Evolutionary conservation across 371 early-diverging fungal genomes (phyloP).

Genomic region (Mortierella sp.): DNA sequence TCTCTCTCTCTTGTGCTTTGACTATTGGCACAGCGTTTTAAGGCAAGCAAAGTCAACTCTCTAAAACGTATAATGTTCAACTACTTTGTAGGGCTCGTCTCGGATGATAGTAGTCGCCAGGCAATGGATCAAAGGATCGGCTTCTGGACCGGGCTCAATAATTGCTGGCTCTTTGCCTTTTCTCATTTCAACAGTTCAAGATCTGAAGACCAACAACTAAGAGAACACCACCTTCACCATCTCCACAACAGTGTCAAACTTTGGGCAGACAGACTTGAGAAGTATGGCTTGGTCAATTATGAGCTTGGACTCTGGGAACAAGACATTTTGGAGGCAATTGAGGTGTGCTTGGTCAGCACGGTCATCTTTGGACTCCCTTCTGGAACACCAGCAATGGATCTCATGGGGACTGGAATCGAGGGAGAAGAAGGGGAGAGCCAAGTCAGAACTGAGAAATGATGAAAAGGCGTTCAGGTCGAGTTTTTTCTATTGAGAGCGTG

Average conservation of each 20-base stretch:
- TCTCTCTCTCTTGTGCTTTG: background rate
- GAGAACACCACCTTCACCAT: conserved; percentile 69
- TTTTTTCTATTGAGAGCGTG: too few species aligned
- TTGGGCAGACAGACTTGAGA: conserved; percentile 82
- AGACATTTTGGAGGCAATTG: conserved; percentile 79
- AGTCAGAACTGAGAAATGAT: background rate
- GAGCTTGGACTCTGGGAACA: conserved; percentile 89
- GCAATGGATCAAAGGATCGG: conserved; percentile 58
- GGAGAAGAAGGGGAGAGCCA: background rate
- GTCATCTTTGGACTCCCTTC: conserved; percentile 16
- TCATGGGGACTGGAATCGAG: background rate
- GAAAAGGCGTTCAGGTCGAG: too few species aligned
- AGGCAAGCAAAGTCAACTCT: conserved; percentile 43
- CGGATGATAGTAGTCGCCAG: conserved; percentile 19
- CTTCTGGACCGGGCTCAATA: conserved; percentile 85
- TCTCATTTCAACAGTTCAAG: conserved; percentile 69
- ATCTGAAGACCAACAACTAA: conserved; percentile 65
- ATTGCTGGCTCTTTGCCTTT: conserved; percentile 83
- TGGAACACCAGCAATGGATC: too few species aligned
- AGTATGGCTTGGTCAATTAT: conserved; percentile 86
- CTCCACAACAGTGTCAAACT: conserved; percentile 69
- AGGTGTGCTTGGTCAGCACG: conserved; percentile 57
- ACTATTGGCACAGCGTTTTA: conserved; percentile 15
- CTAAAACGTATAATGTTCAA: conserved; percentile 24
- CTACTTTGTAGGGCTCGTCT: conserved; percentile 33